Conservation (phyloP, 148 eudicot species). For the Cornus florida region DNA sequence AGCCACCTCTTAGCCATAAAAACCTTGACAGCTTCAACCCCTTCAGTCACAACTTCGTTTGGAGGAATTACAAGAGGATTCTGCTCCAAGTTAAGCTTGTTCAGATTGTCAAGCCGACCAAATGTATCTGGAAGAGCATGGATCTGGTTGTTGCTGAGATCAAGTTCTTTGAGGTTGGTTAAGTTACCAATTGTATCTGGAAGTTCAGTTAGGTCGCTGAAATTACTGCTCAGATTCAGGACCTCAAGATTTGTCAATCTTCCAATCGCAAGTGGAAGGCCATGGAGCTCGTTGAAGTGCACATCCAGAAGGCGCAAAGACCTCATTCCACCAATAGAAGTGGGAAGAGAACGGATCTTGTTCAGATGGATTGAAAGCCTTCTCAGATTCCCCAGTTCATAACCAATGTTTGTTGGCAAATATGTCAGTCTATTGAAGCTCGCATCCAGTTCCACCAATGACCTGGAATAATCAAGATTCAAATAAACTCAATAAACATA, state of each 20-base stretch:
- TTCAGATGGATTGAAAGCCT: slow-evolving; percentile 64
- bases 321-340: slow-evolving; percentile 79
- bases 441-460: slow-evolving; percentile 77
- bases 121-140: slow-evolving; percentile 74
- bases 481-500: not conserved
- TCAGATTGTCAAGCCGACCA: slow-evolving; percentile 65
- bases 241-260: slow-evolving; percentile 65
- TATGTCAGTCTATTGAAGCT: slow-evolving; percentile 81
- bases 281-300: slow-evolving; percentile 90
- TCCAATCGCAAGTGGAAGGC: slow-evolving; percentile 69
- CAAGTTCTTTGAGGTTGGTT: slow-evolving; percentile 69
- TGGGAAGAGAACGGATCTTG: slow-evolving; percentile 87
- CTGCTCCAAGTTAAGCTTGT: slow-evolving; percentile 72
- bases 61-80: slow-evolving; percentile 85
- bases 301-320: slow-evolving; percentile 63
- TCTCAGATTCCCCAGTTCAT: slow-evolving; percentile 58
- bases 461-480: slow-evolving; percentile 42
- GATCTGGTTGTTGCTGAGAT: slow-evolving; percentile 91
- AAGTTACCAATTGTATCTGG: slow-evolving; percentile 73
- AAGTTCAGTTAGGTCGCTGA: slow-evolving; percentile 77
- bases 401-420: slow-evolving; percentile 86
- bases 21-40: slow-evolving; percentile 62
- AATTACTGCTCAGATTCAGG: slow-evolving; percentile 78
- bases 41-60: slow-evolving; percentile 55
- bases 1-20: slow-evolving; percentile 75